Conservation (phyloP, 768 basidiomycete genomes). For the Strobilomyces dryophilus region DNA sequence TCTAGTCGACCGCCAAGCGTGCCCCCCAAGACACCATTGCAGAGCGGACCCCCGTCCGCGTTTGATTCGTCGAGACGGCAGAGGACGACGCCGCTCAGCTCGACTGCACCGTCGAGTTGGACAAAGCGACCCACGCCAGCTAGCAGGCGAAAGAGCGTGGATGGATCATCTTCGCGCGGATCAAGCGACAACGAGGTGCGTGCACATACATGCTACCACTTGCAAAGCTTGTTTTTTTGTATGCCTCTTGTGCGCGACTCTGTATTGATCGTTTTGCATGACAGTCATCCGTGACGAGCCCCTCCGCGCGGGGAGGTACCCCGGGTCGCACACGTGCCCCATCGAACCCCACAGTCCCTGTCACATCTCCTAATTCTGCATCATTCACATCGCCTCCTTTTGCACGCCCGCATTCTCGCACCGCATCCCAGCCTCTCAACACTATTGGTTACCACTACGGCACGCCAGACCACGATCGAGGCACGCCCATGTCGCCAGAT, state of each 20-base stretch:
- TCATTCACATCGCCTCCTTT: conserved; percentile 40
- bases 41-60: conserved; percentile 44
- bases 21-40: conserved; percentile 49
- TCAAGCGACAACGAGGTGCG: conserved; percentile 74
- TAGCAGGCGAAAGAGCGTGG: conserved; percentile 67
- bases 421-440: conserved; percentile 45
- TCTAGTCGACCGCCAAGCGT: conserved; percentile 52
- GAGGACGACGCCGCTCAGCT: conserved; percentile 59
- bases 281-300: conserved; percentile 36
- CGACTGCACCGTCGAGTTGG: conserved; percentile 72
- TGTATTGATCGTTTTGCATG: conserved; percentile 7
- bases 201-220: conserved; percentile 1
- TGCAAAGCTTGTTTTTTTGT: background rate
- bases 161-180: conserved; percentile 43
- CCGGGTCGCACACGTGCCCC: conserved; percentile 57
- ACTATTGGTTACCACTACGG: conserved; percentile 39
- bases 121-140: conserved; percentile 64
- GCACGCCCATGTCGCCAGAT: conserved; percentile 23
- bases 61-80: conserved; percentile 71
- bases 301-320: conserved; percentile 41
- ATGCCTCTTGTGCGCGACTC: background rate
- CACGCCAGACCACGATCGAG: conserved; percentile 37
- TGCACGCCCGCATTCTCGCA: conserved; percentile 66
- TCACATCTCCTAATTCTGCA: conserved; percentile 39
- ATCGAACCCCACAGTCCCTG: conserved; percentile 58